phyloP scores from a whole-genome alignment of 2,329 filamentous ascomycete species.

The Fusarium marasasianum region DNA sequence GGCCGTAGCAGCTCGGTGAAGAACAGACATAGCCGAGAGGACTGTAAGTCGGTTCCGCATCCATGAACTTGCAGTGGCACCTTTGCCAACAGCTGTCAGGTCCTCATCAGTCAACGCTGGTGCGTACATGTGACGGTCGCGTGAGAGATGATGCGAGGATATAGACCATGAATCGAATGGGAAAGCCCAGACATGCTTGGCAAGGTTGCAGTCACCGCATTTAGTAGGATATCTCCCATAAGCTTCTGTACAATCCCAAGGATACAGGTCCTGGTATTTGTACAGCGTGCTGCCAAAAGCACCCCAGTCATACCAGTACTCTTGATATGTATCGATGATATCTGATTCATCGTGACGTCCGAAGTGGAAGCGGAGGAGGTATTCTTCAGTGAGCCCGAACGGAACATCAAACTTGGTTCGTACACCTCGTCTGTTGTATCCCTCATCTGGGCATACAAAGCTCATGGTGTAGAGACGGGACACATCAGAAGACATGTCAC shows the following conservation, averaged over 20 bases:
- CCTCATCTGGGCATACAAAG: constrained; percentile 48
- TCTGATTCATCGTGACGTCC: constrained; percentile 54
- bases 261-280: constrained; percentile 54
- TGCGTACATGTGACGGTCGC: constrained; percentile 50
- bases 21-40: constrained; percentile 45
- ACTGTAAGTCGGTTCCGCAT: constrained; percentile 48
- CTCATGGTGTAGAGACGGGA: constrained; percentile 51
- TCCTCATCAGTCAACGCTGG: constrained; percentile 12
- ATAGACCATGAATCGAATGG: constrained; percentile 57
- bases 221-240: constrained; percentile 48
- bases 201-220: constrained; percentile 53
- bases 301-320: constrained; percentile 59
- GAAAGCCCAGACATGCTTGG: constrained; percentile 57
- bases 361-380: constrained; percentile 51
- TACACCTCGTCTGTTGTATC: constrained; percentile 39
- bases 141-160: constrained; percentile 49
- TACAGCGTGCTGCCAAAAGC: constrained; percentile 52
- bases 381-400: constrained; percentile 54
- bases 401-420: constrained; percentile 51
- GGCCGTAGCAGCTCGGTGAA: constrained; percentile 47
- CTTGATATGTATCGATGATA: constrained; percentile 53
- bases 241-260: constrained; percentile 59
- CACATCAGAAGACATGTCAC: not conserved
- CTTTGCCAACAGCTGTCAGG: constrained; percentile 20
- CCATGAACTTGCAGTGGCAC: constrained; percentile 44